Conservation (phyloP, 257 asterid genomes). For the Solanum rostratum region DNA sequence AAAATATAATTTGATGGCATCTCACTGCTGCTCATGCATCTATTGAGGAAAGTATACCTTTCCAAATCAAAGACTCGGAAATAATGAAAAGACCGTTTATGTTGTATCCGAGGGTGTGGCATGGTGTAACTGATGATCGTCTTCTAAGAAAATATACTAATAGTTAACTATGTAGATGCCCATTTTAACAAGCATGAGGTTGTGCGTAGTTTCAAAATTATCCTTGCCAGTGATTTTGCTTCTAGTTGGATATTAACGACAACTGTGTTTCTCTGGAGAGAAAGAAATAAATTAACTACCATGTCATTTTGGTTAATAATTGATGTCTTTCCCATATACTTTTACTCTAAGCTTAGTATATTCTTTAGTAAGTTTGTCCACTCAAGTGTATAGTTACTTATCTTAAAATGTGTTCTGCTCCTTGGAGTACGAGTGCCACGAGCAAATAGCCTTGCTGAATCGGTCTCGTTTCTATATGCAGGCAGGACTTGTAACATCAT, state of each 20-base stretch:
- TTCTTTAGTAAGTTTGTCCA: not conserved
- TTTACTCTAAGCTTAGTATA: not conserved
- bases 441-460: not conserved
- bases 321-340: not conserved
- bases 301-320: not conserved
- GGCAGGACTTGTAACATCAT: constrained; percentile 81
- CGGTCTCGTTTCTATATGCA: constrained; percentile 21
- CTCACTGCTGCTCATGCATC: not conserved
- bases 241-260: not conserved
- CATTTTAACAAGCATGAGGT: not conserved
- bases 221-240: not conserved
- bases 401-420: not conserved
- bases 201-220: not conserved
- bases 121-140: not conserved
- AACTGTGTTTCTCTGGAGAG: not conserved
- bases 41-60: not conserved
- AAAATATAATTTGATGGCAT: not conserved
- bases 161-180: not conserved
- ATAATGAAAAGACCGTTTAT: not conserved
- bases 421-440: not conserved
- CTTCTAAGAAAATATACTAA: not conserved
- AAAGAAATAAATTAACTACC: not conserved
- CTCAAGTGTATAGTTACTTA: not conserved
- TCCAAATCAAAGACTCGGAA: not conserved
- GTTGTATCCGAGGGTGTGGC: not conserved